phyloP scores from a whole-genome alignment of 1,139 yeast genomes.

The Geotrichum candidum region DNA sequence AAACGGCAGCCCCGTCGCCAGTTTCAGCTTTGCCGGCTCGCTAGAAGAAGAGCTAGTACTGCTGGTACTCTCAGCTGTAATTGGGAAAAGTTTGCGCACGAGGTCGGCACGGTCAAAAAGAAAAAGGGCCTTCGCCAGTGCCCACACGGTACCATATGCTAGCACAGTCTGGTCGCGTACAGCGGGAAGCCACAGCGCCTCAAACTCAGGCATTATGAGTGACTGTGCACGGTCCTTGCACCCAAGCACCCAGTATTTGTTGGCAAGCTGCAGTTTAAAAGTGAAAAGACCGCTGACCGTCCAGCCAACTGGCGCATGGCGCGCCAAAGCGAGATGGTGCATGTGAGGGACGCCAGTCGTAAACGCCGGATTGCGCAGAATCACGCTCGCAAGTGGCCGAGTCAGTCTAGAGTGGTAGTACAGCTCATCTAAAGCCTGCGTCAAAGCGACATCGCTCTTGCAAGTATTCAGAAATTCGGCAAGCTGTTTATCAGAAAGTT shows the following conservation, averaged over 20 bases:
- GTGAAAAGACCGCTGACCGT: slow-evolving; percentile 22
- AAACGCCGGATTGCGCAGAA: slow-evolving; percentile 21
- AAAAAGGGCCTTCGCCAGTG: slow-evolving; percentile 5
- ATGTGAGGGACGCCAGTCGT: slow-evolving; percentile 22
- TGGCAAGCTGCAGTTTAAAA: slow-evolving; percentile 26
- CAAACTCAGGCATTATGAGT: slow-evolving; percentile 24
- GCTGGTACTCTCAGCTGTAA: not conserved
- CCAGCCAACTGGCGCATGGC: slow-evolving; percentile 26
- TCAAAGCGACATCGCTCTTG: slow-evolving; percentile 18
- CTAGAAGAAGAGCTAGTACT: not conserved
- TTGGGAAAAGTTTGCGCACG: not conserved
- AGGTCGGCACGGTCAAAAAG: slow-evolving; percentile 6
- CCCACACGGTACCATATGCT: slow-evolving; percentile 2
- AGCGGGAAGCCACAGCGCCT: slow-evolving; percentile 23
- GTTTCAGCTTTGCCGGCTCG: not conserved
- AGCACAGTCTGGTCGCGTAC: slow-evolving; percentile 4
- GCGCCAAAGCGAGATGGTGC: slow-evolving; percentile 20
- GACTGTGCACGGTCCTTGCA: slow-evolving; percentile 19
- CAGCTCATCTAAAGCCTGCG: slow-evolving; percentile 22
- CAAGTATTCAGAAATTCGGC: slow-evolving; percentile 4
- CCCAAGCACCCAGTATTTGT: slow-evolving; percentile 25
- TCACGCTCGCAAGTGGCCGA: slow-evolving; percentile 21
- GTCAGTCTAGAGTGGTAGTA: slow-evolving; percentile 26
- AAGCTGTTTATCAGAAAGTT: slow-evolving; percentile 1
- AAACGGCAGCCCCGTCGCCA: not conserved